A percentile compares a stretch with the other conserved stretches of the same genome.
phyloP scores from a whole-genome alignment of 2,329 filamentous ascomycete genomes.

The Colletotrichum ledebouriae region DNA sequence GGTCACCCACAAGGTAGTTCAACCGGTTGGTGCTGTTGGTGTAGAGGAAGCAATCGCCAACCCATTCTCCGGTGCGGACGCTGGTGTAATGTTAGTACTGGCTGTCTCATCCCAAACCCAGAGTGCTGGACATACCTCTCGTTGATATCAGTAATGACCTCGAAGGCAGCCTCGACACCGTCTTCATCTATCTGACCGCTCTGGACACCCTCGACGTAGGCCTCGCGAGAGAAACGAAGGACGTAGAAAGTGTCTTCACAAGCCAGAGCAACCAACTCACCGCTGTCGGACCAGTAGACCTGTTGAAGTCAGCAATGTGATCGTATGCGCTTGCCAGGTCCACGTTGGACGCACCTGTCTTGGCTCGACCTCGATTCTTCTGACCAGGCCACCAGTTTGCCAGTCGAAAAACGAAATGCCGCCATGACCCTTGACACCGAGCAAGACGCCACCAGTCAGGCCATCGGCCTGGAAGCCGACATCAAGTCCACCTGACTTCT shows the following conservation, averaged over 20 bases:
- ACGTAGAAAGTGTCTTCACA: conserved; percentile 98
- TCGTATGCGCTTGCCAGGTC: no score
- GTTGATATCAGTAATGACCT: conserved; percentile 95
- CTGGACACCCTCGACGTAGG: conserved; percentile 86
- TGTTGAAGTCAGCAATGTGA: conserved; percentile 49
- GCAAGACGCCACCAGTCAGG: conserved; percentile 86
- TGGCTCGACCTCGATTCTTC: conserved; percentile 87
- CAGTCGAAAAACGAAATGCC: conserved; percentile 98
- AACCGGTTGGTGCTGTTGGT: conserved; percentile 96
- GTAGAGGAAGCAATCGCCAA: conserved; percentile 99
- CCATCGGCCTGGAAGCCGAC: conserved; percentile 97
- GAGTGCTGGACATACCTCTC: conserved; percentile 73
- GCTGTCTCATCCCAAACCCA: neutral
- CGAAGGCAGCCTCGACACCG: conserved; percentile 95
- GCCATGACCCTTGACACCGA: conserved; percentile 95
- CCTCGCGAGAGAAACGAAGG: conserved; percentile 89
- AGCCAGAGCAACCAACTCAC: conserved; percentile 91
- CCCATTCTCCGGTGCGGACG: conserved; percentile 95
- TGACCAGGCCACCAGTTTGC: conserved; percentile 88
- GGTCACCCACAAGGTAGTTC: conserved; percentile 97
- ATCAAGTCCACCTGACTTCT: conserved; percentile 89
- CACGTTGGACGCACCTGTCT: conserved; percentile 56
- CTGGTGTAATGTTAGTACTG: conserved; percentile 57
- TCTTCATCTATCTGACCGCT: conserved; percentile 87
- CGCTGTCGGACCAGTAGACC: conserved; percentile 98